Conservation (phyloP, 306 rosid species). For the Sesbania bispinosa region DNA sequence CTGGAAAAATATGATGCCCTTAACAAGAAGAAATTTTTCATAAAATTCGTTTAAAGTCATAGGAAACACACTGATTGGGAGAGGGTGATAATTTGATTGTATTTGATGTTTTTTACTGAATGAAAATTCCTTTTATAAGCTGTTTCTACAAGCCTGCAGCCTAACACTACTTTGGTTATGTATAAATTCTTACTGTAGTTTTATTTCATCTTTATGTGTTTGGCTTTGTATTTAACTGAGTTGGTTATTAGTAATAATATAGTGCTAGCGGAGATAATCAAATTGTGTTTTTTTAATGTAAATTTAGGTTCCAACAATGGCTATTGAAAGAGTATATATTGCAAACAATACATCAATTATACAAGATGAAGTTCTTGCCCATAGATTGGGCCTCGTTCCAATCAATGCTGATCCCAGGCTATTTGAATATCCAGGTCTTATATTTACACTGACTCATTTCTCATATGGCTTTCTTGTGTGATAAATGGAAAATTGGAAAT, state of each 20-base stretch:
- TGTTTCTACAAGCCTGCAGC: not conserved
- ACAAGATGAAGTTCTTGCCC: conserved; percentile 96
- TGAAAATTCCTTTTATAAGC: not conserved
- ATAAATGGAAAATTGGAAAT: not conserved
- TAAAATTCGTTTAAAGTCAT: not conserved
- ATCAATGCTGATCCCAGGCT: conserved; percentile 82
- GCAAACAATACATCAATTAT: conserved; percentile 81
- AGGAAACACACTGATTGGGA: not conserved
- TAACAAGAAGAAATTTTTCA: not conserved
- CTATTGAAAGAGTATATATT: conserved; percentile 85
- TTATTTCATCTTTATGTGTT: conserved; percentile 13
- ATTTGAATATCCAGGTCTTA: conserved; percentile 80
- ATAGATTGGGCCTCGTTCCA: conserved; percentile 94
- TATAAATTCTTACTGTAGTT: not conserved
- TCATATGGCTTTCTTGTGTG: conserved; percentile 4
- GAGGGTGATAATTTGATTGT: not conserved
- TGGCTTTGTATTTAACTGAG: not conserved
- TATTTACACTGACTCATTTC: conserved; percentile 9
- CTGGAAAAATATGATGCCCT: not conserved
- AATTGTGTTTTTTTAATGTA: not conserved
- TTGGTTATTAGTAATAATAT: not conserved
- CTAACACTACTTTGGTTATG: not conserved
- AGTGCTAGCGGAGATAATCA: conserved; percentile 4
- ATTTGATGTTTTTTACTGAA: not conserved
- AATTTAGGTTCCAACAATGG: conserved; percentile 95